These are phyloP conservation scores for Chernovozyma sophiae-reginae DNA, from an alignment of 1,139 yeast species.

Conservation along the genomic window DNA sequence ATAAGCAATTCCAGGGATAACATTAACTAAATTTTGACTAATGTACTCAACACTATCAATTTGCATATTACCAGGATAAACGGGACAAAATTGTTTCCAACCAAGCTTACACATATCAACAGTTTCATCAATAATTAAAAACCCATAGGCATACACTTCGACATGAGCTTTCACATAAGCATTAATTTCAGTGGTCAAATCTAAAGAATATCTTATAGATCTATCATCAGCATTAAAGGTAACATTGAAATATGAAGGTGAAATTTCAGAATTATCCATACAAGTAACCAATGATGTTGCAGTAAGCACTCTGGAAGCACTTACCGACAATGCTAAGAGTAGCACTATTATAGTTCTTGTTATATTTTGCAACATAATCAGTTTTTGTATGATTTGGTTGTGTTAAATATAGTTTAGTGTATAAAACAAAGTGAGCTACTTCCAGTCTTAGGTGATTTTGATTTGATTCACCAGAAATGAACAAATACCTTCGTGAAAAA, in stretches of 20 bases:
- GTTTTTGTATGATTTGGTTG: no score
- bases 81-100: conserved; percentile 80
- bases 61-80: conserved; percentile 66
- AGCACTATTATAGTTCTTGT: neutral
- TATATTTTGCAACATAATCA: neutral
- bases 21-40: conserved; percentile 35
- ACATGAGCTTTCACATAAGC: conserved; percentile 57
- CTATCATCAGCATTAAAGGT: conserved; percentile 62
- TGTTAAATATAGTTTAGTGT: no score
- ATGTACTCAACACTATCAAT: conserved; percentile 63
- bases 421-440: no score
- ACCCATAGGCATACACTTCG: conserved; percentile 74
- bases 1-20: conserved; percentile 70
- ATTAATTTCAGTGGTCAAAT: conserved; percentile 56
- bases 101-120: conserved; percentile 57
- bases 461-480: no score
- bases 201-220: conserved; percentile 57
- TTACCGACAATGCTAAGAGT: neutral
- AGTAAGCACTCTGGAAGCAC: conserved; percentile 21
- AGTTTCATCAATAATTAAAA: conserved; percentile 49
- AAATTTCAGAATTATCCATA: conserved; percentile 61
- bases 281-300: conserved; percentile 74
- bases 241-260: conserved; percentile 65
- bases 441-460: no score
- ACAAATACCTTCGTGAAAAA: no score